Conservation (phyloP, 1,284 basidiomycete genomes). For the Ustilago crameri region DNA sequence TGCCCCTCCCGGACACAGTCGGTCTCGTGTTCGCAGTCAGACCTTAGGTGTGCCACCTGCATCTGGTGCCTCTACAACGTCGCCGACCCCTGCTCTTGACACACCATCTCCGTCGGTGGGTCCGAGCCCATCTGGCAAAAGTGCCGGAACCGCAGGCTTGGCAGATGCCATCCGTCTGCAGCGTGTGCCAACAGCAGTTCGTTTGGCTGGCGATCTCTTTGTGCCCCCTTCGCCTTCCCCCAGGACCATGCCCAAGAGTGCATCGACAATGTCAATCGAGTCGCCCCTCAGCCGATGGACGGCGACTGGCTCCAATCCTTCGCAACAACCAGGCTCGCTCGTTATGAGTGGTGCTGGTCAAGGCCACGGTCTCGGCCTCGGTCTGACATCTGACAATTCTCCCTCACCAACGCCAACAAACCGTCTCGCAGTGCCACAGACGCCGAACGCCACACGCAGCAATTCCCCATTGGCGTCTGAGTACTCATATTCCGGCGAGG, state of each 20-base stretch:
- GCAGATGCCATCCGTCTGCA: conserved; percentile 71
- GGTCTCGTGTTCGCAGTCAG: conserved; percentile 58
- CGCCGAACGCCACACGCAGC: conserved; percentile 47
- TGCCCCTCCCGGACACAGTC: conserved; percentile 22
- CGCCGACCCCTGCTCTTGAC: conserved; percentile 10
- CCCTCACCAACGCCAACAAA: conserved; percentile 13
- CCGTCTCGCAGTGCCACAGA: conserved; percentile 48
- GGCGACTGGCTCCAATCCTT: conserved; percentile 3
- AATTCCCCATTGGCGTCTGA: conserved; percentile 43
- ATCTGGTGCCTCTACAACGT: conserved; percentile 7
- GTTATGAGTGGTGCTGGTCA: conserved; percentile 13
- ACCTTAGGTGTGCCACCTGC: conserved; percentile 40
- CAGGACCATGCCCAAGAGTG: conserved; percentile 39
- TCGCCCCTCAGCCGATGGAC: conserved; percentile 36
- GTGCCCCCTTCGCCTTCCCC: conserved; percentile 44
- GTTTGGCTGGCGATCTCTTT: conserved; percentile 71
- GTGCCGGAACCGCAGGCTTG: conserved; percentile 20
- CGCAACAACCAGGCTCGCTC: conserved; percentile 19
- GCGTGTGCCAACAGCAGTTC: conserved; percentile 72
- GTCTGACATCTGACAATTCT: conserved; percentile 26
- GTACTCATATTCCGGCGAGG: conserved; percentile 32
- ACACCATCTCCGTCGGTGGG: conserved; percentile 18
- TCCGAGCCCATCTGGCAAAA: conserved; percentile 27
- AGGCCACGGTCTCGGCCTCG: conserved; percentile 37
- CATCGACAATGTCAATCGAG: conserved; percentile 41